Evolutionary conservation across 192 early-diverging fungal genomes (phyloP), one percentile per base, ranked within the genome.

Genomic region (Linnemannia schmuckeri): DNA sequence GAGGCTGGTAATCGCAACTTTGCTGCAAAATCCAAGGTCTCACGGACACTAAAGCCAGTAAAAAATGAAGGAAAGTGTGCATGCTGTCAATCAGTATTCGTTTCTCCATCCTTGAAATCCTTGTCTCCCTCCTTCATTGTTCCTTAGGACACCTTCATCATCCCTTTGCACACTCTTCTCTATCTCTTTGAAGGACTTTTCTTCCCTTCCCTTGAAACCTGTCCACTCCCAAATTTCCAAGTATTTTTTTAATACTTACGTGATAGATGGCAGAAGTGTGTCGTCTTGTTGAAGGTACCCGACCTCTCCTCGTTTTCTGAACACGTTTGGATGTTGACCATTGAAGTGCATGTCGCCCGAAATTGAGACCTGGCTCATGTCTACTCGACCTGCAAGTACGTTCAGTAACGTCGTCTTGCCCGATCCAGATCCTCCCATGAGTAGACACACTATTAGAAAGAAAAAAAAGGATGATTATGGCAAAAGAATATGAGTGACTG

Each of bases 11-110:
- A 77, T 4, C 78, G 63, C 42, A 88, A 30, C 47, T 74, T 52
- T 13, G 82, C 95, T 22, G 95, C 92, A 75, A 96, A 97, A 30
- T 88, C 47, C 30, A 97, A 88, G 1, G 93, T 95, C 83, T 97
- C 96, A 41, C 93, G 55, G 15, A 81, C 79, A 6, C 72, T 78
- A 27, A 35, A 37, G 10, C 0, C 7, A 37, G 9, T 5, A 73
- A 47, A n/a, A 47, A 30, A 30, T 47, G n/a, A 49, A 17, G 72
- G 10, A 1, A 46, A 1, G 13, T 46, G 15, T 46, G 44, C 9
- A 46, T 46, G 44, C 13, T 46, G 12, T 15, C 7, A 44, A 44
- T 44, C 7, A 44, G 9, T 12, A 44, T 44, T 44, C 44, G 0
- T 46, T 46, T 46, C 15, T 1, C 12, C 44, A 3, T 15, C 8